Evolutionary conservation across 1,284 basidiomycete species (phyloP).

Genomic region (Heliocybe sulcata): DNA sequence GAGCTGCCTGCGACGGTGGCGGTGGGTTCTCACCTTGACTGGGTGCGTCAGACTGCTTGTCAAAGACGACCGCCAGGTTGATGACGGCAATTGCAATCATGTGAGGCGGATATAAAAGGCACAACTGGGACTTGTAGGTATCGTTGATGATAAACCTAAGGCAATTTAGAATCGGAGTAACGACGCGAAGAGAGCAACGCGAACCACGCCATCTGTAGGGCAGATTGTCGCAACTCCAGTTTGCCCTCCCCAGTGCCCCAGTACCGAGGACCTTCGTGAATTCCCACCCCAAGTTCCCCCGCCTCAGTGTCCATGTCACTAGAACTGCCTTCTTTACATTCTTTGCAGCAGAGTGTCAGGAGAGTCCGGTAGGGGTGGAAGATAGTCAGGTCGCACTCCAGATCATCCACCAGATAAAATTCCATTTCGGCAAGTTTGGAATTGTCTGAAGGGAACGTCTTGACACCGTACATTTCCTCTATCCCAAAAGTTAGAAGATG

Average conservation of each 20-base stretch:
- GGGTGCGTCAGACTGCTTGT: conserved; percentile 43
- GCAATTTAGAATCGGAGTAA: neutral
- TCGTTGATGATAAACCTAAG: conserved; percentile 94
- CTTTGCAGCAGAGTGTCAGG: conserved; percentile 61
- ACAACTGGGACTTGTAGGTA: conserved; percentile 87
- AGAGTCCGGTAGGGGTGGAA: conserved; percentile 94
- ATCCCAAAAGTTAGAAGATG: neutral
- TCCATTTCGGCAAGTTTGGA: conserved; percentile 98
- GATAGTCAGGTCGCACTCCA: conserved; percentile 90
- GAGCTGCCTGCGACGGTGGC: conserved; percentile 11
- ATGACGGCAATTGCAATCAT: conserved; percentile 88
- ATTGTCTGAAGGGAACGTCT: conserved; percentile 78
- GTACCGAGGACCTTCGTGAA: conserved; percentile 57
- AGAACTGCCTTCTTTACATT: conserved; percentile 41
- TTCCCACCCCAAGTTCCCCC: conserved; percentile 53
- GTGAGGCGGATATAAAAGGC: conserved; percentile 89
- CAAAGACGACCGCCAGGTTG: conserved; percentile 76
- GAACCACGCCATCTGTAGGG: conserved; percentile 73
- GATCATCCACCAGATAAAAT: conserved; percentile 94
- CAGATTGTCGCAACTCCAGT: conserved; percentile 59
- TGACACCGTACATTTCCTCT: conserved; percentile 63
- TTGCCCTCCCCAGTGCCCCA: conserved; percentile 70
- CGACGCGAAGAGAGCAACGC: conserved; percentile 9
- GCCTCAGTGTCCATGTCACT: conserved; percentile 44
- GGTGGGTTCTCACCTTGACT: conserved; percentile 19